These are phyloP conservation scores for Calonectria henricotiae DNA, from an alignment of 2,329 filamentous ascomycete species.

Conservation along the genomic window DNA sequence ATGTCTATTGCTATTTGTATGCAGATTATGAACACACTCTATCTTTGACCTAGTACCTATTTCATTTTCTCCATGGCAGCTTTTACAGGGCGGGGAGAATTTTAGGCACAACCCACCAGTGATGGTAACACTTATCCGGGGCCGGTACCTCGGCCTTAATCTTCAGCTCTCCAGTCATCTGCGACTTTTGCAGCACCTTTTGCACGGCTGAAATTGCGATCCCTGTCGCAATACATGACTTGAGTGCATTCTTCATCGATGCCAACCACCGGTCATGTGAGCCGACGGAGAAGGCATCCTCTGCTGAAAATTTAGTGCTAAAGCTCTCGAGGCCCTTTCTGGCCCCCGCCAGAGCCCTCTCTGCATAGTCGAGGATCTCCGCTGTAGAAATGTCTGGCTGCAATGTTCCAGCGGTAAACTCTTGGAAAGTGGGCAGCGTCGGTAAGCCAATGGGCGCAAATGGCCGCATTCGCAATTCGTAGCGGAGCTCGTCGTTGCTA, in stretches of 20 bases:
- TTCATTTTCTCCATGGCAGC: background rate
- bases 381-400: conserved; percentile 60
- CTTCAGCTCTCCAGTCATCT: conserved; percentile 53
- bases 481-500: conserved; percentile 78
- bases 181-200: conserved; percentile 67
- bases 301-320: conserved; percentile 67
- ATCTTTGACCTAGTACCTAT: conserved; percentile 25
- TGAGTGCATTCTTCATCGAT: conserved; percentile 74
- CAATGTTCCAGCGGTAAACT: conserved; percentile 67
- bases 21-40: conserved; percentile 42
- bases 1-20: conserved; percentile 41
- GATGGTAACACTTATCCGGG: conserved; percentile 72
- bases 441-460: conserved; percentile 81
- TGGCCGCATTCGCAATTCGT: conserved; percentile 90
- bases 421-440: conserved; percentile 75
- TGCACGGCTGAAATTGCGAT: conserved; percentile 75
- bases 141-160: conserved; percentile 70
- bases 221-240: conserved; percentile 80
- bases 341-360: conserved; percentile 65
- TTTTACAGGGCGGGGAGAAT: conserved; percentile 52
- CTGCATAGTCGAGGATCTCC: conserved; percentile 64
- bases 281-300: conserved; percentile 71
- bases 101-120: conserved; percentile 77
- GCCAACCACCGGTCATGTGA: conserved; percentile 76
- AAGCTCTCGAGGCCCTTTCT: conserved; percentile 71